Evolutionary conservation across 2,329 filamentous ascomycete genomes (phyloP).

Genomic region (Penicillium sp.): DNA sequence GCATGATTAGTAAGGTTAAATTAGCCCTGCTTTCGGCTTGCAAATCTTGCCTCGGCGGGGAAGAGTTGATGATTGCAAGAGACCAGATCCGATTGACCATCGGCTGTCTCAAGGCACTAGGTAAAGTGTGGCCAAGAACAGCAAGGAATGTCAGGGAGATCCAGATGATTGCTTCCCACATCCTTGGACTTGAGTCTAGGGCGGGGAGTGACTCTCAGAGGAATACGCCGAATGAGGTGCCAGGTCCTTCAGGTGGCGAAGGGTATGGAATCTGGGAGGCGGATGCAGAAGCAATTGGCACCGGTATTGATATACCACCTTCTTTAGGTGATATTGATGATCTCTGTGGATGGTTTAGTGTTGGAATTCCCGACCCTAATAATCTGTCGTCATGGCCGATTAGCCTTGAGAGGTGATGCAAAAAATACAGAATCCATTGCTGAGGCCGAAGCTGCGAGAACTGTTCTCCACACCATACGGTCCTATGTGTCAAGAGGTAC

Average conservation of each 20-base stretch:
- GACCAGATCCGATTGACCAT: constrained; percentile 52
- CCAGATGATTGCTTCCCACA: constrained; percentile 48
- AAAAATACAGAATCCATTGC: too few species aligned
- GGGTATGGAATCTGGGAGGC: neutral
- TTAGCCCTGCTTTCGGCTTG: constrained; percentile 46
- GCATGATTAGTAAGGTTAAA: constrained; percentile 50
- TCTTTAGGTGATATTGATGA: neutral
- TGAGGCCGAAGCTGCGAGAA: too few species aligned
- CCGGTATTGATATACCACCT: neutral
- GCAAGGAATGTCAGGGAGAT: constrained; percentile 48
- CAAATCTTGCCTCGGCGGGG: constrained; percentile 39
- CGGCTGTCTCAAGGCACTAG: constrained; percentile 49
- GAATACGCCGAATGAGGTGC: neutral
- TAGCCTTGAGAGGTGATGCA: too few species aligned
- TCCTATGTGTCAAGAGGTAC: too few species aligned
- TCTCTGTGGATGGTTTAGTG: neutral
- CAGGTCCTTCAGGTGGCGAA: neutral
- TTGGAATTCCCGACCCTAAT: too few species aligned
- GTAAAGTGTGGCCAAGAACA: constrained; percentile 47
- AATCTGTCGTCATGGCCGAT: too few species aligned
- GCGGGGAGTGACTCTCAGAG: neutral
- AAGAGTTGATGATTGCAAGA: constrained; percentile 45
- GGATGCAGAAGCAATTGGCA: neutral
- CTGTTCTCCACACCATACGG: too few species aligned
- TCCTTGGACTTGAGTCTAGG: constrained; percentile 27